phyloP scores from a whole-genome alignment of 257 asterid genomes.

The Solanum corneliomulleri region DNA sequence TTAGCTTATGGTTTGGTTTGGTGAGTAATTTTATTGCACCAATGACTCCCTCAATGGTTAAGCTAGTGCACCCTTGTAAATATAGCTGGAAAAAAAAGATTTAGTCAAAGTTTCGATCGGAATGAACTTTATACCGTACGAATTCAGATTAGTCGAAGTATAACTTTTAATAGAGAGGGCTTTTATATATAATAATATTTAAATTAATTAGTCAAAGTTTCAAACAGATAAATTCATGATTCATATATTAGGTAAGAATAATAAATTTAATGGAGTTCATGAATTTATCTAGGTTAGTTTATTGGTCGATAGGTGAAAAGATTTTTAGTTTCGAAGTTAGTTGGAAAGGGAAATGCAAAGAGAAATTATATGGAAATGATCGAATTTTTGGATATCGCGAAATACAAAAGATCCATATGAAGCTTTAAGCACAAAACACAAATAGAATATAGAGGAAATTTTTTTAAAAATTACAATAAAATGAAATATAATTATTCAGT shows the following conservation, averaged over 20 bases:
- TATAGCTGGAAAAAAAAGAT: conserved; percentile 30
- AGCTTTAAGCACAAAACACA: neutral
- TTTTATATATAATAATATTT: neutral
- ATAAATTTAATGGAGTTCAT: neutral
- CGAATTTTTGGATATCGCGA: accelerated
- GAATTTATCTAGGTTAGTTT: neutral
- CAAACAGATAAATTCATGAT: neutral
- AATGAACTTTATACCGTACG: neutral
- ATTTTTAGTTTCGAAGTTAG: neutral
- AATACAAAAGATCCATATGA: neutral
- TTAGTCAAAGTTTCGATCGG: no score
- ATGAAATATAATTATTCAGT: neutral
- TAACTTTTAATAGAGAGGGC: neutral
- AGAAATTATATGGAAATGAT: neutral
- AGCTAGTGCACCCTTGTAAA: conserved; percentile 57
- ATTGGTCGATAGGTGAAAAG: neutral
- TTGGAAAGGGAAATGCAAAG: neutral
- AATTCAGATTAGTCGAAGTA: neutral
- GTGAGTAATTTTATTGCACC: conserved; percentile 34
- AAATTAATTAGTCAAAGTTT: neutral
- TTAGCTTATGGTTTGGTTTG: conserved; percentile 15
- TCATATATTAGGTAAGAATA: neutral
- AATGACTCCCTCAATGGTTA: conserved; percentile 53
- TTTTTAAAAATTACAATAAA: neutral
- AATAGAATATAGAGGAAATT: neutral